Evolutionary conservation across 2,329 filamentous ascomycete genomes (phyloP).

Genomic region (Akanthomyces lecanii): DNA sequence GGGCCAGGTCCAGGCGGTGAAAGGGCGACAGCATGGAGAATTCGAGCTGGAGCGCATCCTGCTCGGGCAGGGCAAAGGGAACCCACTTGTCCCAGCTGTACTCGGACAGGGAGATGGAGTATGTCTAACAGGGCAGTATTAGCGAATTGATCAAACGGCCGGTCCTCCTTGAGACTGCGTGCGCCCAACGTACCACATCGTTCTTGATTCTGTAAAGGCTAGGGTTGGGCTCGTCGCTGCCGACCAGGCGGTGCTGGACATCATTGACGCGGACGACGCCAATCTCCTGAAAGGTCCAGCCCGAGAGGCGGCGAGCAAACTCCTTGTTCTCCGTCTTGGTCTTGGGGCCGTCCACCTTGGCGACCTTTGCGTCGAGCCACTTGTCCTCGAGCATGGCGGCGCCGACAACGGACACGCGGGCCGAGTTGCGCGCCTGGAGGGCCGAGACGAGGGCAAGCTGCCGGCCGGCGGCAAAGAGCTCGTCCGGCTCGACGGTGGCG

Average conservation of each 20-base stretch:
- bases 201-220: slow-evolving; percentile 94
- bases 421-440: slow-evolving; percentile 89
- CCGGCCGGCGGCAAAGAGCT: slow-evolving; percentile 76
- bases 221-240: slow-evolving; percentile 66
- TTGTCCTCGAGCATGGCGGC: slow-evolving; percentile 81
- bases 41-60: slow-evolving; percentile 83
- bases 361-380: slow-evolving; percentile 82
- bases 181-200: slow-evolving; percentile 70
- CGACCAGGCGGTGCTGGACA: slow-evolving; percentile 68
- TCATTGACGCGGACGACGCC: slow-evolving; percentile 82
- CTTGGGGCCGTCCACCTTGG: slow-evolving; percentile 50
- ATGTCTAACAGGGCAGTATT: slow-evolving; percentile 54
- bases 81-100: slow-evolving; percentile 70
- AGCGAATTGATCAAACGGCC: background rate
- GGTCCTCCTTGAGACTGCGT: too few relatives aligned
- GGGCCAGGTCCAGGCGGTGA: slow-evolving; percentile 73
- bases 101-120: slow-evolving; percentile 84
- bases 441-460: slow-evolving; percentile 83
- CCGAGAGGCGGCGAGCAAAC: slow-evolving; percentile 79
- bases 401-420: slow-evolving; percentile 79
- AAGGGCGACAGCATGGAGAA: slow-evolving; percentile 99
- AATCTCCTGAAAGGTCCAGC: slow-evolving; percentile 94
- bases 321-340: slow-evolving; percentile 72
- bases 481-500: slow-evolving; percentile 60
- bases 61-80: slow-evolving; percentile 65